phyloP scores from a whole-genome alignment of 2,329 filamentous ascomycete species.

The Colletotrichum melonis region DNA sequence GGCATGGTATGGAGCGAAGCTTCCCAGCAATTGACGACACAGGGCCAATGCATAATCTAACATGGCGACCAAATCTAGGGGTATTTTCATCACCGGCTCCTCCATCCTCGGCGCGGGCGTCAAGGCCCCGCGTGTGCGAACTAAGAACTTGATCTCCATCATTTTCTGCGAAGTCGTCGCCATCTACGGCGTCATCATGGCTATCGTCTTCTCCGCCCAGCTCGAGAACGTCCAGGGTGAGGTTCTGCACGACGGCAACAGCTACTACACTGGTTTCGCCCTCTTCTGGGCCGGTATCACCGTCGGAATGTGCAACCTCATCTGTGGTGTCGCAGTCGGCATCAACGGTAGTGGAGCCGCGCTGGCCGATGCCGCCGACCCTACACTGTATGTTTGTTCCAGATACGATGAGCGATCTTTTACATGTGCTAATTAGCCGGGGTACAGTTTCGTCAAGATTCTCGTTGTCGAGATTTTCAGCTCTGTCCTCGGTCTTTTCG shows the following conservation, averaged over 20 bases:
- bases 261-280: constrained; percentile 95
- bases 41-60: not conserved
- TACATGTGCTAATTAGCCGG: constrained; percentile 40
- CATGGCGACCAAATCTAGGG: constrained; percentile 66
- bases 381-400: constrained; percentile 78
- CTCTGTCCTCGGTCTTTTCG: constrained; percentile 95
- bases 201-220: constrained; percentile 96
- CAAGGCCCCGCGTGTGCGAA: constrained; percentile 95
- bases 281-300: constrained; percentile 97
- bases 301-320: constrained; percentile 93
- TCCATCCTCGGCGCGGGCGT: constrained; percentile 98
- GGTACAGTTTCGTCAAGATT: constrained; percentile 91
- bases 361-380: constrained; percentile 93
- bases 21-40: not conserved
- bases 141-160: constrained; percentile 99
- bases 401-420: not conserved
- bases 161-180: constrained; percentile 99
- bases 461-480: constrained; percentile 99
- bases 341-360: constrained; percentile 99
- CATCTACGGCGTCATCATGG: constrained; percentile 99
- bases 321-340: constrained; percentile 95
- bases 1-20: constrained; percentile 78
- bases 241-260: constrained; percentile 76
- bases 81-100: constrained; percentile 98
- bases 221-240: constrained; percentile 74